Evolutionary conservation across 1,284 basidiomycete species (phyloP).

Genomic region (Albatrellus sp.): DNA sequence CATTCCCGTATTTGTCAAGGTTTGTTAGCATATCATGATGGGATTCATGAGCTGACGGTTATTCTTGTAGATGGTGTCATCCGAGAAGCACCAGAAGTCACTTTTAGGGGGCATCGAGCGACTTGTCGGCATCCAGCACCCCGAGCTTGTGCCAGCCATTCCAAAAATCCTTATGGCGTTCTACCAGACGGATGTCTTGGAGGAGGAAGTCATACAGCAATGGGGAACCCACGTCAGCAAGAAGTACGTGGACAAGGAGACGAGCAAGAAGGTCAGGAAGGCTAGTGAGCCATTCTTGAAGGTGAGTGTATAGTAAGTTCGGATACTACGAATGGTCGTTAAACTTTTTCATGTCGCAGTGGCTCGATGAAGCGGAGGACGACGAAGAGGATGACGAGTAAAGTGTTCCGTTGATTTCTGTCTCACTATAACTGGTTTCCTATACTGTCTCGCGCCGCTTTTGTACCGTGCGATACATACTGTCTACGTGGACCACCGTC

Average conservation of each 20-base stretch:
- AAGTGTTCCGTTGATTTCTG: not conserved
- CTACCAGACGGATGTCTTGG: conserved; percentile 88
- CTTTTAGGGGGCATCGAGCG: conserved; percentile 86
- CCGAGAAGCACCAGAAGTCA: conserved; percentile 94
- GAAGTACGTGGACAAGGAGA: conserved; percentile 96
- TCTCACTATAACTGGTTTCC: not conserved
- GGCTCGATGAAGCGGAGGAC: conserved; percentile 36
- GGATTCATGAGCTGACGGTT: not conserved
- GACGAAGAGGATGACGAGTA: conserved; percentile 20
- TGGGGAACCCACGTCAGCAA: conserved; percentile 98
- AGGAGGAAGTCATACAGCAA: conserved; percentile 82
- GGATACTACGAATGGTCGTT: not conserved
- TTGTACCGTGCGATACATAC: not conserved
- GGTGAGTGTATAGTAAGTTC: conserved; percentile 21
- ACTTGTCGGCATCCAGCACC: conserved; percentile 60
- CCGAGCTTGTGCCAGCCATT: conserved; percentile 52
- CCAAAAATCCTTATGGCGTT: conserved; percentile 94
- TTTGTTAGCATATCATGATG: conserved; percentile 20
- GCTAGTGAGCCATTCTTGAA: conserved; percentile 92
- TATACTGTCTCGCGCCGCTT: not conserved
- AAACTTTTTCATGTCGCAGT: conserved; percentile 21
- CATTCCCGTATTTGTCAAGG: conserved; percentile 72
- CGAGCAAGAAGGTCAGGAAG: conserved; percentile 91
- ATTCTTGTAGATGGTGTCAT: conserved; percentile 46
- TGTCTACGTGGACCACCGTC: not conserved